Base-by-base conservation (phyloP, 164 flowering plant species). In the Vitis riparia region DNA sequence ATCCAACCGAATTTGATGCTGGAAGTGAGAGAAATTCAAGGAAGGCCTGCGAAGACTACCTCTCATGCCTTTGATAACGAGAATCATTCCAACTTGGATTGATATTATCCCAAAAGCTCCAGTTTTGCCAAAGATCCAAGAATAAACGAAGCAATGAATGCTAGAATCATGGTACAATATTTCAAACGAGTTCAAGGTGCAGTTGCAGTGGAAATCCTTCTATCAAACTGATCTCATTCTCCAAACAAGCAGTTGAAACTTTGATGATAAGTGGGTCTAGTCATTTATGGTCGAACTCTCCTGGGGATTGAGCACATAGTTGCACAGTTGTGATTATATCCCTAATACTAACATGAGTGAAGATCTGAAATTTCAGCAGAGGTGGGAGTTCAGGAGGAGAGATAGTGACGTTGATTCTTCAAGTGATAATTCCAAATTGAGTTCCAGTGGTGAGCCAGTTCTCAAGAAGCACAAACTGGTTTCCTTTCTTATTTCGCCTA, bases 371-470 rank as follows among this genome's bases (percentile, higher is more conserved):
- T 77, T 76, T 65, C 78, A 76, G 75, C 83, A 78, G 16, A 55
- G 73, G 15, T 81, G 83, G 87, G 87, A 76, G 63, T 73, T 77
- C 44, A 76, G 81, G 71, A 83, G 74, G 76, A 73, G 37, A 65
- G 85, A 79, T 8, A 71, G 56, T 64, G 80, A 73, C 30, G 19
- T 64, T 17, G 81, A 76, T 65, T 84, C 84, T 59, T 77, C 82
- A 0, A 72, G 78, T n/a, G 74, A 81, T 70, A 80, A 79, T 57
- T 76, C 78, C 0, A 72, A 68, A 63, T 68, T 76, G 12, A 51
- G 53, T 71, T 73, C 78, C 27, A 69, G 71, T 32, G 63, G 29
- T 14, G 78, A 70, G 62, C 78, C 78, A 51, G 74, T 16, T 67
- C 59, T 57, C 49, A 79, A 80, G 81, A 78, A 76, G 69, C 79